Evolutionary conservation across 2,329 filamentous ascomycete species (phyloP).

Genomic region (Ascochyta viciae-villosae): DNA sequence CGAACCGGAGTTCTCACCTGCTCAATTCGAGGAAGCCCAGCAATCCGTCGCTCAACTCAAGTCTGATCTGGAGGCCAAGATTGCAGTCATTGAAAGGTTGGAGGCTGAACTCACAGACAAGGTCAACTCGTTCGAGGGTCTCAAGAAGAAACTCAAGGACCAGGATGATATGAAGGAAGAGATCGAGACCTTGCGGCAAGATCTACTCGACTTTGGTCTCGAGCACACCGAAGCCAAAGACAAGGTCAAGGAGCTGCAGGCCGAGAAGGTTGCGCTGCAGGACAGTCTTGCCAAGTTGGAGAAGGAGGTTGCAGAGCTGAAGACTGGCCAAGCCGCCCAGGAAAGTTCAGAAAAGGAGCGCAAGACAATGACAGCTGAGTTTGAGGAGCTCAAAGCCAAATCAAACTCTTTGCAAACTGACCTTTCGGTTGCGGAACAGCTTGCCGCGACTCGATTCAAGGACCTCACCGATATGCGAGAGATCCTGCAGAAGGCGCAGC

Average conservation of each 20-base stretch:
- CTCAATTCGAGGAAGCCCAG: conserved; percentile 39
- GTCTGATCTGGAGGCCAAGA: conserved; percentile 46
- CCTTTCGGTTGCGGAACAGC: conserved; percentile 81
- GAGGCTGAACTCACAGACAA: conserved; percentile 57
- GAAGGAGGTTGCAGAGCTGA: conserved; percentile 69
- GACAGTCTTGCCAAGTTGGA: conserved; percentile 72
- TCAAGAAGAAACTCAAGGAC: conserved; percentile 75
- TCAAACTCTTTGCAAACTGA: conserved; percentile 78
- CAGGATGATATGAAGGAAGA: conserved; percentile 82
- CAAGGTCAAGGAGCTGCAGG: conserved; percentile 71
- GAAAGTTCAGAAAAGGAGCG: conserved; percentile 61
- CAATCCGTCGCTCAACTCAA: conserved; percentile 41
- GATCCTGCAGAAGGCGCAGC: conserved; percentile 82
- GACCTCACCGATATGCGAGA: conserved; percentile 83
- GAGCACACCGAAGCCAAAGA: conserved; percentile 86
- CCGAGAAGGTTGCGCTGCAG: conserved; percentile 72
- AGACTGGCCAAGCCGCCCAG: conserved; percentile 55
- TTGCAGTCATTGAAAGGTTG: conserved; percentile 39
- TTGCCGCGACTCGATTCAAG: conserved; percentile 87
- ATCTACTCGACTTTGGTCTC: conserved; percentile 78
- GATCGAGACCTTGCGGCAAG: conserved; percentile 82
- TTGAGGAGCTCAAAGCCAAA: conserved; percentile 75
- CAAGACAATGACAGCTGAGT: conserved; percentile 66
- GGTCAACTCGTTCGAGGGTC: conserved; percentile 73
- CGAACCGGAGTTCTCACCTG: conserved; percentile 53